Conservation (phyloP, 2,329 filamentous ascomycete genomes). For the Pseudocercospora musae region DNA sequence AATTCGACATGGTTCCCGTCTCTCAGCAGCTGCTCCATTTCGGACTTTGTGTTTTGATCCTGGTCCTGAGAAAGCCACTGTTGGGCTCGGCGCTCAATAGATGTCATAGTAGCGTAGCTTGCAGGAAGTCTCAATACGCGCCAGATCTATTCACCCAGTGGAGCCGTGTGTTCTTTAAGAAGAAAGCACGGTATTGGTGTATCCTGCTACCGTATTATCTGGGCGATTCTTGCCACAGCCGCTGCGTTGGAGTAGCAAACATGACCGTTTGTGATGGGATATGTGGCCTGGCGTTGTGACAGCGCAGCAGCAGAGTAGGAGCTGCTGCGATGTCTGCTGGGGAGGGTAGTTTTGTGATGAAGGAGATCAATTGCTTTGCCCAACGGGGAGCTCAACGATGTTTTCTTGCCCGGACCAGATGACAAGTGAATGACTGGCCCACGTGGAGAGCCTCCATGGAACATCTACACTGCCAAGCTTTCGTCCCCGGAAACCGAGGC, state of each 20-base stretch:
- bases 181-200: background rate
- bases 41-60: conserved; percentile 51
- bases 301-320: background rate
- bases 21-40: conserved; percentile 53
- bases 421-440: background rate
- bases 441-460: too few species aligned
- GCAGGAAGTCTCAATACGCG: background rate
- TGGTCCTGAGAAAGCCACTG: conserved; percentile 59
- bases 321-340: background rate
- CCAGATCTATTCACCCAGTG: background rate
- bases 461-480: background rate
- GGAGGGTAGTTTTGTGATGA: background rate
- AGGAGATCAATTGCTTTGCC: background rate
- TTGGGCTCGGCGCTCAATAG: conserved; percentile 41
- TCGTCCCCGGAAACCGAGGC: background rate
- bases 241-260: background rate
- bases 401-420: background rate
- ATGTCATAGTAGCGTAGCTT: background rate
- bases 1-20: conserved; percentile 47
- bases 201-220: background rate
- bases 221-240: conserved; percentile 3
- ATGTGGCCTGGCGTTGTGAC: background rate
- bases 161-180: background rate
- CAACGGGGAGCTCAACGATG: background rate
- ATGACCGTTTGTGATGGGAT: background rate